Evolutionary conservation across 1,284 basidiomycete species (phyloP).

Genomic region (Ustilago nuda): DNA sequence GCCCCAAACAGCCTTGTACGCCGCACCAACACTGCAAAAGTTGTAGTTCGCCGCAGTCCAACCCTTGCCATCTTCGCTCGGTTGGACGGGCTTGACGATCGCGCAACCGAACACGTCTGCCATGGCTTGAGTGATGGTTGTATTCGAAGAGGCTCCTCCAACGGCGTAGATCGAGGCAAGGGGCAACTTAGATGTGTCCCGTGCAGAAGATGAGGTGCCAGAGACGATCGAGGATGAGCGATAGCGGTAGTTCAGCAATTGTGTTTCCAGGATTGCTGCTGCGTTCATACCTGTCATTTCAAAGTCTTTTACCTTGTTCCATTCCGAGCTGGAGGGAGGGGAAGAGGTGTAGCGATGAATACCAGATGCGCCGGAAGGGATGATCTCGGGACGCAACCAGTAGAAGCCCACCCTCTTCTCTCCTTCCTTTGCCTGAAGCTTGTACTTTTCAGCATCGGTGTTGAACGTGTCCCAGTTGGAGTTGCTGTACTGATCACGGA

Average conservation of each 20-base stretch:
- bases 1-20: constrained; percentile 66
- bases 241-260: constrained; percentile 82
- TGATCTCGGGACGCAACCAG: constrained; percentile 85
- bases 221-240: constrained; percentile 79
- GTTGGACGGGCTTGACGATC: constrained; percentile 56
- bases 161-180: constrained; percentile 80
- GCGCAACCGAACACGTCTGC: constrained; percentile 78
- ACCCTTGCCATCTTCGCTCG: constrained; percentile 31
- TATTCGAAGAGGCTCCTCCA: constrained; percentile 83
- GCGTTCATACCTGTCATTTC: constrained; percentile 74
- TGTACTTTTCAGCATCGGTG: constrained; percentile 72
- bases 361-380: constrained; percentile 78
- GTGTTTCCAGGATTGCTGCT: constrained; percentile 85
- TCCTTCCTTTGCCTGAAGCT: neutral
- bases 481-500: constrained; percentile 78
- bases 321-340: constrained; percentile 48
- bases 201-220: constrained; percentile 13
- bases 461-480: constrained; percentile 81
- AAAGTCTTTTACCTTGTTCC: constrained; percentile 60
- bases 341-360: constrained; percentile 74
- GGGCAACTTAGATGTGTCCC: constrained; percentile 19
- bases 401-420: constrained; percentile 74
- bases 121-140: constrained; percentile 79
- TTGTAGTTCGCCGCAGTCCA: constrained; percentile 57
- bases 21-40: constrained; percentile 66